Conservation (phyloP, 2,329 filamentous ascomycete species). For the Ophiostoma pallidulum region DNA sequence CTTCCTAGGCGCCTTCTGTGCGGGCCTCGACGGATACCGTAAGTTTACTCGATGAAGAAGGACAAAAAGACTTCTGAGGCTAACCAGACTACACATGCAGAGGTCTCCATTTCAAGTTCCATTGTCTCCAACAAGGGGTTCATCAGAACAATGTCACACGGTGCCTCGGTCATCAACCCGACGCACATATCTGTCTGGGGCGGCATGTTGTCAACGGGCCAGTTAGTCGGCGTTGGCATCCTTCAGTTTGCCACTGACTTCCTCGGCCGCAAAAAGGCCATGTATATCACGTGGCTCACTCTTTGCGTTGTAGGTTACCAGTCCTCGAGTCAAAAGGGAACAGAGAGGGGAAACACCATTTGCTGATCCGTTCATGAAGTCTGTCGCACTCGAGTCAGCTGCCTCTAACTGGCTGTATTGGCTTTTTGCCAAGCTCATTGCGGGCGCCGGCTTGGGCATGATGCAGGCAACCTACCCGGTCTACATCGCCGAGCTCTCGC, state of each 20-base stretch:
- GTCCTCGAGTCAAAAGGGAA: no score
- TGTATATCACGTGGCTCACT: constrained; percentile 2
- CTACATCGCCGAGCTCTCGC: constrained; percentile 3
- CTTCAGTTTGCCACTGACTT: not conserved
- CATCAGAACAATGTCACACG: not conserved
- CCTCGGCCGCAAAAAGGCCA: constrained; percentile 1
- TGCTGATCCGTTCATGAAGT: not conserved
- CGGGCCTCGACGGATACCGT: constrained; percentile 2
- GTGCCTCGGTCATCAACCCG: not conserved
- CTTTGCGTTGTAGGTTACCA: not conserved
- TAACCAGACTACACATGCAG: not conserved
- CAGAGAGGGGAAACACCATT: no score
- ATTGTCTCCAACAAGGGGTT: constrained; percentile 4
- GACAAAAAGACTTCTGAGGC: not conserved
- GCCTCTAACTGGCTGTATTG: constrained; percentile 4
- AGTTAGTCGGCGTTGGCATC: constrained; percentile 3
- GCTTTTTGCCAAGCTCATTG: constrained; percentile 7
- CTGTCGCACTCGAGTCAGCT: not conserved
- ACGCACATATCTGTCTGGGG: constrained; percentile 1
- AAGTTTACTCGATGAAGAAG: not conserved
- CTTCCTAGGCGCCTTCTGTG: constrained; percentile 1
- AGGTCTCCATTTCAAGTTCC: not conserved
- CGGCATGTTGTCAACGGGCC: constrained; percentile 4
- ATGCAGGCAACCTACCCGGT: constrained; percentile 3
- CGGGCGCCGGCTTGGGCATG: constrained; percentile 5